Evolutionary conservation across 306 rosid genomes (phyloP).

Genomic region (Prunus padus): DNA sequence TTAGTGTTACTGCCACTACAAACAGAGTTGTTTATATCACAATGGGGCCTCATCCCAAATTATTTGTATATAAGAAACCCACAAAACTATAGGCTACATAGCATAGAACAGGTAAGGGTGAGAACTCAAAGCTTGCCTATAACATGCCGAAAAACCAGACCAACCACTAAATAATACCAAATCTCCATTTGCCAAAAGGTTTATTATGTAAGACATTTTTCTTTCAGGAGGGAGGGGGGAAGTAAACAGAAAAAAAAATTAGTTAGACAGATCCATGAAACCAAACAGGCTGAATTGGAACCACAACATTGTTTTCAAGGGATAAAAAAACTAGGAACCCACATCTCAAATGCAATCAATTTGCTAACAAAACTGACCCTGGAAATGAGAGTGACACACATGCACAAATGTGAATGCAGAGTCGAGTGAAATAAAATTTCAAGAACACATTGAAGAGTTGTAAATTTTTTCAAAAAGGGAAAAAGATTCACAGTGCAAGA

Average conservation of each 20-base stretch:
- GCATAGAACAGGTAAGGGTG: neutral
- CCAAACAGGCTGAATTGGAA: neutral
- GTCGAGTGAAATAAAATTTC: neutral
- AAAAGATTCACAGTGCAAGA: neutral
- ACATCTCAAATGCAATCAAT: neutral
- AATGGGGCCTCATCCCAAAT: neutral
- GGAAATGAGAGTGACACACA: neutral
- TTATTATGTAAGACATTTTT: neutral
- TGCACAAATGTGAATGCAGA: neutral
- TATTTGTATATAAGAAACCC: neutral
- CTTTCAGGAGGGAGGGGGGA: neutral
- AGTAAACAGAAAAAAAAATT: neutral
- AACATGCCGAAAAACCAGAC: neutral
- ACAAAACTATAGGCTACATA: neutral
- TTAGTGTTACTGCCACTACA: neutral
- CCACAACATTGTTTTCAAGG: neutral
- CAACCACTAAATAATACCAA: neutral
- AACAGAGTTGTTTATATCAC: neutral
- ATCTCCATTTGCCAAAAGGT: neutral
- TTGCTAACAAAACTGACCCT: neutral
- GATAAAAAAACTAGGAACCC: neutral
- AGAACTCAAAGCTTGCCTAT: neutral
- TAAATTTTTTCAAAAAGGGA: neutral
- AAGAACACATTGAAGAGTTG: neutral
- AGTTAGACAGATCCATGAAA: neutral